phyloP scores from a whole-genome alignment of 2,329 filamentous ascomycete species.

The Diaporthe citriasiana region DNA sequence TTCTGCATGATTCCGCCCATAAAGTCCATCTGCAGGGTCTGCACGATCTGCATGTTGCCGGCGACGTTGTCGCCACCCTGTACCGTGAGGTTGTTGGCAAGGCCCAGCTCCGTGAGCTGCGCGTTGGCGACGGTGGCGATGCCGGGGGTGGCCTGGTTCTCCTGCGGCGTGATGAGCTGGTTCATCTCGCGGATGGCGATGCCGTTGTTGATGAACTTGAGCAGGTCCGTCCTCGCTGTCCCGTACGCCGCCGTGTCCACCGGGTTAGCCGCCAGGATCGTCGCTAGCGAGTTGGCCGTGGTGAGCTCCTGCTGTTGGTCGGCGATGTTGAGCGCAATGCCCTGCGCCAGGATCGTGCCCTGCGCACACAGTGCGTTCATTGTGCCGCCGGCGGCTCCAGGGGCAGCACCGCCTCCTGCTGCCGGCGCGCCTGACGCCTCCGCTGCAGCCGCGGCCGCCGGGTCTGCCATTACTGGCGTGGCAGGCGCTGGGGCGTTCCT shows the following conservation, averaged over 20 bases:
- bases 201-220: slow-evolving; percentile 45
- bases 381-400: slow-evolving; percentile 4
- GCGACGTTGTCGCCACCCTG: slow-evolving; percentile 35
- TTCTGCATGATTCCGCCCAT: slow-evolving; percentile 45
- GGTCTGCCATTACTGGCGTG: slow-evolving; percentile 11
- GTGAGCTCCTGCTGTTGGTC: slow-evolving; percentile 46
- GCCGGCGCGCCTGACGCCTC: slow-evolving; percentile 29
- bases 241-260: slow-evolving; percentile 41
- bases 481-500: not conserved
- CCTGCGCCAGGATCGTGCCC: slow-evolving; percentile 45
- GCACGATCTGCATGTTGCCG: slow-evolving; percentile 40
- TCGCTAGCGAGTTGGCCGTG: slow-evolving; percentile 36
- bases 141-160: slow-evolving; percentile 42
- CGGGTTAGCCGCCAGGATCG: slow-evolving; percentile 41
- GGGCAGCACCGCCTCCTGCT: slow-evolving; percentile 8
- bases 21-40: slow-evolving; percentile 42
- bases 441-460: not conserved
- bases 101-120: slow-evolving; percentile 40
- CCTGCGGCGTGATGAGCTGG: slow-evolving; percentile 44
- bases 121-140: slow-evolving; percentile 43
- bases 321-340: slow-evolving; percentile 46
- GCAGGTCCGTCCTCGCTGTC: slow-evolving; percentile 42
- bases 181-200: slow-evolving; percentile 46
- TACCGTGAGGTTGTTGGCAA: slow-evolving; percentile 39
- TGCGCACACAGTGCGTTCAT: slow-evolving; percentile 38